These are phyloP conservation scores for Aspergillus hancockii DNA, from an alignment of 495 filamentous ascomycete genomes.

Conservation along the genomic window DNA sequence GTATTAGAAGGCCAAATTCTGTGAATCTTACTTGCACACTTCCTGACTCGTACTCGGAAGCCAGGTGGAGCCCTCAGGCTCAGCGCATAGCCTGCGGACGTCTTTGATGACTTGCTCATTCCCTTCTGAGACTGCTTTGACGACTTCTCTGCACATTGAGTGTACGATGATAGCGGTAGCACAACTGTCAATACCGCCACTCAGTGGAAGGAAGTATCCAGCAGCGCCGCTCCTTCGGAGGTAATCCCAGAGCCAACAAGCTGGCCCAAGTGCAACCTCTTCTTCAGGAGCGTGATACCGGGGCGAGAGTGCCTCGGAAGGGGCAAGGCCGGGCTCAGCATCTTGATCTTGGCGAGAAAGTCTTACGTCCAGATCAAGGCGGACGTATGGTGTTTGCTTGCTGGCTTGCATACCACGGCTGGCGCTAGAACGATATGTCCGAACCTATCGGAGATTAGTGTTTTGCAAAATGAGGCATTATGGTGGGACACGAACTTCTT, in stretches of 20 bases:
- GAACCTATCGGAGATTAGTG: constrained; percentile 25
- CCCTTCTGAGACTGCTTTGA: constrained; percentile 61
- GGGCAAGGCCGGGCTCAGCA: constrained; percentile 40
- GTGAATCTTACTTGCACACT: constrained; percentile 50
- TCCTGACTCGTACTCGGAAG: constrained; percentile 57
- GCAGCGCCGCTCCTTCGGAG: constrained; percentile 63
- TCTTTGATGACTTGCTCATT: constrained; percentile 73
- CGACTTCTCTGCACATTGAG: constrained; percentile 76
- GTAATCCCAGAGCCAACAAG: constrained; percentile 86
- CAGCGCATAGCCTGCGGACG: constrained; percentile 60
- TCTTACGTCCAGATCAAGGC: constrained; percentile 39
- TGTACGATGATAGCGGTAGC: constrained; percentile 67
- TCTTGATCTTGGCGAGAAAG: constrained; percentile 37
- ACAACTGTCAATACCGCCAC: constrained; percentile 71
- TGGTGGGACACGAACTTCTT: constrained; percentile 58
- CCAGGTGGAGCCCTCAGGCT: constrained; percentile 53
- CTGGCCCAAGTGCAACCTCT: constrained; percentile 71
- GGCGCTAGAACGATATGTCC: constrained; percentile 36
- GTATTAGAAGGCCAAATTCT: not conserved
- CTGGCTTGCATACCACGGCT: constrained; percentile 45
- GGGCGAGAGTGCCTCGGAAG: constrained; percentile 43
- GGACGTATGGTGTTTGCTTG: constrained; percentile 34
- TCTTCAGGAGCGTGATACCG: constrained; percentile 68
- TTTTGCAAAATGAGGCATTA: not conserved
- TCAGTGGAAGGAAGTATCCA: constrained; percentile 60